phyloP scores from a whole-genome alignment of 2,329 filamentous ascomycete species.

The Fusarium agapanthi region DNA sequence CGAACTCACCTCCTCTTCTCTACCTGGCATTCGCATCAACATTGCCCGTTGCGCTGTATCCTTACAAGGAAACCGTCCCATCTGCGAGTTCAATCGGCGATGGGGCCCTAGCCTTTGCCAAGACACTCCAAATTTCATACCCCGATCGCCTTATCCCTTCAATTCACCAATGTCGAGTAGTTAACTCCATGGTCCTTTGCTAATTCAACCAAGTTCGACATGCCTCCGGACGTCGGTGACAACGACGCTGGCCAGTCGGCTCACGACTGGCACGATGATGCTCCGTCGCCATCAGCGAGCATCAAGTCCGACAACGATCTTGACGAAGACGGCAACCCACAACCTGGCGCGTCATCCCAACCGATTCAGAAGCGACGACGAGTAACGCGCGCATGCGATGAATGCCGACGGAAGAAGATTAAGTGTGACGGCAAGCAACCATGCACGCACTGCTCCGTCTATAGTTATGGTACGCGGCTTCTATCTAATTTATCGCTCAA shows the following conservation, averaged over 20 bases:
- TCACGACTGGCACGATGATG: constrained; percentile 49
- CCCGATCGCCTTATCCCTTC: constrained; percentile 9
- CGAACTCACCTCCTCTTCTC: constrained; percentile 3
- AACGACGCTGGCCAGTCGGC: constrained; percentile 52
- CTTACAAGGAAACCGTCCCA: not conserved
- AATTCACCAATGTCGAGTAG: constrained; percentile 8
- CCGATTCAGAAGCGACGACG: constrained; percentile 80
- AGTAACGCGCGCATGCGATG: constrained; percentile 83
- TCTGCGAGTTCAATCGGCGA: constrained; percentile 11
- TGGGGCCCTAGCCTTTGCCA: constrained; percentile 10
- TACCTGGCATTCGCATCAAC: not conserved
- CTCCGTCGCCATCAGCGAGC: constrained; percentile 54
- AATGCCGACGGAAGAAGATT: constrained; percentile 86
- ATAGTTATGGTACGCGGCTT: constrained; percentile 83
- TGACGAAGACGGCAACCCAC: constrained; percentile 48
- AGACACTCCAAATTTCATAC: constrained; percentile 13
- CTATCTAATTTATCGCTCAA: constrained; percentile 1
- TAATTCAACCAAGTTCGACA: constrained; percentile 41
- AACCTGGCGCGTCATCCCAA: constrained; percentile 52
- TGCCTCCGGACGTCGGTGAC: constrained; percentile 54
- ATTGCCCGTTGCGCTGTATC: not conserved
- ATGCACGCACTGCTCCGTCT: constrained; percentile 95
- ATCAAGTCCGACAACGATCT: constrained; percentile 54
- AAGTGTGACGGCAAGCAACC: constrained; percentile 89
- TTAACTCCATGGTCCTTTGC: constrained; percentile 15